Evolutionary conservation across 2,329 filamentous ascomycete species (phyloP).

Genomic region (Cytospora chrysosperma): DNA sequence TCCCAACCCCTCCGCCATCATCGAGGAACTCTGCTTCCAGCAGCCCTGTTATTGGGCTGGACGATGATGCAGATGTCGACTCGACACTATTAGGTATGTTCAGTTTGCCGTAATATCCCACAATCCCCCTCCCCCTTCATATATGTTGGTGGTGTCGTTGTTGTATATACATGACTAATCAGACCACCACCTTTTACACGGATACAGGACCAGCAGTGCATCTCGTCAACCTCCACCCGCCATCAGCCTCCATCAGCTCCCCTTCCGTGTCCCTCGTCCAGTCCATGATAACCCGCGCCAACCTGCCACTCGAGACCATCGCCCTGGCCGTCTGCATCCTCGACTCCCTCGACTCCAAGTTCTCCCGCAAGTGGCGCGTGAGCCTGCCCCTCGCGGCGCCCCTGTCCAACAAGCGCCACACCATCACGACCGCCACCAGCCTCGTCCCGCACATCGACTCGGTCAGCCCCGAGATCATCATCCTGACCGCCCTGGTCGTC

Average conservation of each 20-base stretch:
- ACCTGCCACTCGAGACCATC: conserved; percentile 59
- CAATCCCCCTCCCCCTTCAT: too few relatives aligned
- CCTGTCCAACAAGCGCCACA: conserved; percentile 45
- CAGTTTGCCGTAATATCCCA: conserved; percentile 27
- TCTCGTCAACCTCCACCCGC: conserved; percentile 64
- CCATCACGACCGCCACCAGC: conserved; percentile 41
- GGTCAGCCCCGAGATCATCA: conserved; percentile 61
- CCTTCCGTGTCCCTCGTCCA: conserved; percentile 61
- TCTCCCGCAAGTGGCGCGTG: conserved; percentile 61
- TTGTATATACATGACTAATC: conserved; percentile 26
- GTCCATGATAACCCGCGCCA: conserved; percentile 56
- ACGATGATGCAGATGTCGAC: conserved; percentile 46
- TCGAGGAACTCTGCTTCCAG: conserved; percentile 45
- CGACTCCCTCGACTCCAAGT: conserved; percentile 62
- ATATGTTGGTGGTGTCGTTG: conserved; percentile 32
- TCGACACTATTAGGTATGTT: conserved; percentile 40
- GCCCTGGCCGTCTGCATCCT: conserved; percentile 66
- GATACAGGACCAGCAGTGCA: conserved; percentile 61
- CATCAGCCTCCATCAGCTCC: conserved; percentile 57
- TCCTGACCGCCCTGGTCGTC: conserved; percentile 61
- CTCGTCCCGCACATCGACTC: conserved; percentile 54
- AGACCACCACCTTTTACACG: background rate
- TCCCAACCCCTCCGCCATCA: conserved; percentile 65
- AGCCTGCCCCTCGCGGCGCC: conserved; percentile 50
- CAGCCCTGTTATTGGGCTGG: conserved; percentile 42